Base-by-base conservation (phyloP, 306 rosid species). In the Lotus japonicus region DNA sequence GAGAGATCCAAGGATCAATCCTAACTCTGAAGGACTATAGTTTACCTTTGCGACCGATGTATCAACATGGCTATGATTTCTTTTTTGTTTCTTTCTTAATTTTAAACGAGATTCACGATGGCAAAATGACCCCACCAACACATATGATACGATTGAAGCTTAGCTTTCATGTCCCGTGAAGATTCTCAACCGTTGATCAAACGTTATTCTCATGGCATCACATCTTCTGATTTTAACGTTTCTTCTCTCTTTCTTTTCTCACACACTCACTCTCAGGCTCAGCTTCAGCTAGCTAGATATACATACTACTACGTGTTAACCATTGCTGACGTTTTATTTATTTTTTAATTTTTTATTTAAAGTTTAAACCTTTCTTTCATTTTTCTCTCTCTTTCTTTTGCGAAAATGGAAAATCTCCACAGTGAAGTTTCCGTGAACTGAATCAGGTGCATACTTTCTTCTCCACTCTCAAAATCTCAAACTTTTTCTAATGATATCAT, bases 181-280 rank as follows among this genome's bases (percentile, higher is more conserved):
- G 19, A 19, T 50, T 71, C 9, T 7, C 2, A 1, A 5, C 53
- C 71, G 66, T 66, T n/a, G 13, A 78, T 77, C 36, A 11, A 46
- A 14, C 11, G 11, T 3, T 1, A 16, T 7, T 15, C 9, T 4
- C 44, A 26, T 23, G n/a, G n/a, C n/a, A n/a, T n/a, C n/a, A n/a
- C 12, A 41, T 21, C 26, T 1, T 77, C 62, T 73, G 77, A 76
- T 64, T 61, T 61, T 35, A 78, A 84, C 76, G 56, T 70, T 75
- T 55, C 71, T 35, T 59, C 80, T 56, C 0, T 39, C 54, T 58
- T 66, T 74, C 70, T 16, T 48, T 43, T 68, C 46, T 21, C 60
- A 2, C 5, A 26, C 33, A 26, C 23, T 21, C 23, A 21, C 2
- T 3, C 3, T n/a, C n/a, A n/a, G n/a, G n/a, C n/a, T n/a, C n/a